Evolutionary conservation across 352 stramenopile genomes (phyloP), one percentile per base, ranked within the genome.

Genomic region (Albugo candida): DNA sequence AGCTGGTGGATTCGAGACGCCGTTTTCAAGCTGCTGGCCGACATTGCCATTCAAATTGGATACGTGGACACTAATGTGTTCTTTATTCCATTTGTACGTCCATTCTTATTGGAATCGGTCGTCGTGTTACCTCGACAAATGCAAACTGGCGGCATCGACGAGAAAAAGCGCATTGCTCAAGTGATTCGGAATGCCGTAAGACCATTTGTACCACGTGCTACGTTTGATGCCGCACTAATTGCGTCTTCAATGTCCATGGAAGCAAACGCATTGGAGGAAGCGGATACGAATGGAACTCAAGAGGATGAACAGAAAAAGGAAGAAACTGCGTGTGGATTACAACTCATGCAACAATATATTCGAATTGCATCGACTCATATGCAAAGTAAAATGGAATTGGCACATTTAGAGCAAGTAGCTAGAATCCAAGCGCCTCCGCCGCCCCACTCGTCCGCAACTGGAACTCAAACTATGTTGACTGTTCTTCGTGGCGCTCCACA

Each of bases 41-140:
- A 81, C 24, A 83, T 93, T 52, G 79, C 70, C 12, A 58, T 81
- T 41, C 64, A 84, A 55, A 63, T 98, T 54, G 87, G 85, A 36
- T 81, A 67, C 49, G 80, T 92, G 0, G 87, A 97, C 58, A 61
- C 70, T 2, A 85, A 93, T 50, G 89, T 96, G 10, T 97, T 97
- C 49, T 58, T 97, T 3, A 70, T 83, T 37, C 86, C 81, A 35
- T 48, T 95, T 0, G 55, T 98, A 19, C 60, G 72, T 19, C 81
- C 80, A 10, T 97, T 95, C 48, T 60, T 98, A 8, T 8, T 31
- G 24, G 24, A 31, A 31, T 31, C 24, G 3, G 24, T 31, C 24
- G 8, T 8, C 8, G 3, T 31, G 24, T 10, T 50, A 70, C 70
- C 39, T 83, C 84, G 36, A 74, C 65, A 16, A 85, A 88, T 67